Base-by-base conservation (phyloP, 2,329 filamentous ascomycete species). In the Fusarium praegraminearum region DNA sequence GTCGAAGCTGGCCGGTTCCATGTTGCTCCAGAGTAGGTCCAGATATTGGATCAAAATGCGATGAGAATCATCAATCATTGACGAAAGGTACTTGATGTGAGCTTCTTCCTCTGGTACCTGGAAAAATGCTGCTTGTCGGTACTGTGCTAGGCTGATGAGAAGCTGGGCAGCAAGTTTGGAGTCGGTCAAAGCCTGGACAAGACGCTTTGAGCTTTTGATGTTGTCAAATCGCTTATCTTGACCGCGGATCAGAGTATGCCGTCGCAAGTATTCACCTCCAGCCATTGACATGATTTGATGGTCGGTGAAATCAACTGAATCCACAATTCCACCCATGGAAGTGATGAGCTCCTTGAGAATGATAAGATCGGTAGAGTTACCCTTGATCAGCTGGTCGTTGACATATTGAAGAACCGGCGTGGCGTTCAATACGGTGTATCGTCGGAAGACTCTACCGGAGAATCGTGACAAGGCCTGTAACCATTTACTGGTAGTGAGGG, bases 281-380 rank as follows among this genome's bases (percentile, higher is more conserved):
- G 93, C 93, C 88, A 99, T 94, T 16, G 93, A 94, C 67, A 93
- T 84, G 30, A 97, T 87, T 79, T 98, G 94, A 20, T 90, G 84
- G 72, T 99, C 95, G 32, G 93, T 98, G 75, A 97, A 95, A 75
- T 94, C 93, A 54, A 90, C 87, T 64, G 95, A 91, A 6, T 94
- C 90, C 15, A 95, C 90, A 63, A 99, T 94, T 46, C 97, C 97
- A 20, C 93, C 93, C 96, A 99, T 98, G 4, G 92, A 93, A 36
- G 90, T 89, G 53, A 98, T 91, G 64, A 99, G 87, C 76, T 98
- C 93, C 76, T 96, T 92, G 43, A 99, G 83, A 64, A 99, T 93
- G 68, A 97, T 93, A 35, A 99, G 85, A 78, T 98, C 94, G 12
- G 93, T 97, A 1, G 94, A 91, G 72, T 97, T 97, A 67, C 94